Base-by-base conservation (phyloP, 2,329 filamentous ascomycete species). In the Fusarium sp. region DNA sequence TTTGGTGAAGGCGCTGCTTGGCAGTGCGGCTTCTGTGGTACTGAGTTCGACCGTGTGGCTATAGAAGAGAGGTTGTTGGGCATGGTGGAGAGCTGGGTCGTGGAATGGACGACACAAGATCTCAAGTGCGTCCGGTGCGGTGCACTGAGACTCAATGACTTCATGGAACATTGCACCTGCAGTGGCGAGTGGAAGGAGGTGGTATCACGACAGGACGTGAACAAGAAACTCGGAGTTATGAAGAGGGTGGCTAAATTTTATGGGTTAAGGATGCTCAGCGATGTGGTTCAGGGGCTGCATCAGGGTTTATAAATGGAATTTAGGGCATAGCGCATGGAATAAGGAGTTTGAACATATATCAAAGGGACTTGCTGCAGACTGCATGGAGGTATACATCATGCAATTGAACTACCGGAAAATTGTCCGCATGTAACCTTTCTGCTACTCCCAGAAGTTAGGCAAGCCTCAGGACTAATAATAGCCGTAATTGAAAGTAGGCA, bases 111-210 rank as follows among this genome's bases (percentile, higher is more conserved):
- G 65, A 92, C 90, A 32, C 95, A 98, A 80, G 96, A 99, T 77
- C 80, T 98, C 58, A 93, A 93, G 79, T 99, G 96, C 69, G 76
- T 74, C 28, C 84, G 86, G 60, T 91, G 89, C 77, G 88, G 86
- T 30, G 93, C 93, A 70, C 79, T 97, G 38, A 83, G 93, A 75
- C 85, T 92, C 39, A 98, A 97, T 76, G 95, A 97, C 74, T 96
- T 98, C 73, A 94, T 96, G 89, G 95, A 97, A 77, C 94, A 98
- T 78, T 99, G 96, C 79, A 91, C 90, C 12, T 99, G 96, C 82
- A 93, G 92, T 63, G 96, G 96, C 5, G 86, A 87, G 60, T 99
- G 96, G 96, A 85, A 84, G 19, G 88, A 88, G 68, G 92, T 89
- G 20, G 83, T 94, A 61, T 86, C 89, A 69, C 84, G 85, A 67